These are phyloP conservation scores for Zygnema cylindricum DNA, from an alignment of 139 green algal genomes.

Conservation along the genomic window DNA sequence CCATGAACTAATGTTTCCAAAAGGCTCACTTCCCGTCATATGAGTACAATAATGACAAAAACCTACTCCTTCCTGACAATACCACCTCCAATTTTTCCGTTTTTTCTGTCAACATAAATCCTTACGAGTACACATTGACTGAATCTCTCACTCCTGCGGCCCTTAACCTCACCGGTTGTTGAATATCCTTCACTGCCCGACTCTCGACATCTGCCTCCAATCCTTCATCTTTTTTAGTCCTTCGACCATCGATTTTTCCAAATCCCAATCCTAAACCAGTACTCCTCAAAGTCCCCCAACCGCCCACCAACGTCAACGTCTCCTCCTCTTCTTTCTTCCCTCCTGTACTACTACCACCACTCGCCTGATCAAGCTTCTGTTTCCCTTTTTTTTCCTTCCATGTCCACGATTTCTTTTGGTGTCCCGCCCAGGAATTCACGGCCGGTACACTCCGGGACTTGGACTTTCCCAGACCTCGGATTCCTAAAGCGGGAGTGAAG, in stretches of 20 bases:
- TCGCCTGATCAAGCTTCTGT: not conserved
- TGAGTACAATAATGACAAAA: no score
- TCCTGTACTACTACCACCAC: not conserved
- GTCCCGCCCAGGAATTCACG: not conserved
- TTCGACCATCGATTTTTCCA: not conserved
- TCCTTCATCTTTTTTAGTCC: not conserved
- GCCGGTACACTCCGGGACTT: not conserved
- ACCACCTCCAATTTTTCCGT: no score
- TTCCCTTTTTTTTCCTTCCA: not conserved
- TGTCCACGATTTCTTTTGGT: not conserved
- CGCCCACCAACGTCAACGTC: no score
- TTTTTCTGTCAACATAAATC: no score
- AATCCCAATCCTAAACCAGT: not conserved
- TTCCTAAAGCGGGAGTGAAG: not conserved
- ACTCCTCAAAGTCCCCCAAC: not conserved
- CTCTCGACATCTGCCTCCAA: not conserved
- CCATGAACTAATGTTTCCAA: no score
- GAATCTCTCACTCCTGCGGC: not conserved
- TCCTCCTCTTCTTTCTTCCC: not conserved
- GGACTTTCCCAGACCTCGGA: not conserved
- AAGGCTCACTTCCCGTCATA: no score
- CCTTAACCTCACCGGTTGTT: not conserved
- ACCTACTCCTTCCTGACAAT: no score
- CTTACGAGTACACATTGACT: no score
- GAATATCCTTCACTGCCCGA: not conserved